These are phyloP conservation scores for Trametes cinnabarina DNA, from an alignment of 768 basidiomycete genomes.

Conservation along the genomic window DNA sequence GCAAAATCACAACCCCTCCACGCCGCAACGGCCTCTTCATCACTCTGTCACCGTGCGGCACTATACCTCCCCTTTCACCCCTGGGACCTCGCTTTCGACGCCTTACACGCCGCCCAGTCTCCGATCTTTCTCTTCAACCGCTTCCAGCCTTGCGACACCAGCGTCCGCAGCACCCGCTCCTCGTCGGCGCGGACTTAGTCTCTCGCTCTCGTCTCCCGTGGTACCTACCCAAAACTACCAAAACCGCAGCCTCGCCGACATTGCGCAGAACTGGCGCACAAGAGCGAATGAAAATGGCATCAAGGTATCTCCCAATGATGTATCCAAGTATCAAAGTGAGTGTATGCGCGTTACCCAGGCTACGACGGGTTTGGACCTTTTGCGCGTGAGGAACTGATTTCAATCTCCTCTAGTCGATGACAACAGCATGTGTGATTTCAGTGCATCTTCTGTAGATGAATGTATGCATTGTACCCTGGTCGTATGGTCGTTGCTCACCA, in stretches of 20 bases:
- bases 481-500: no score
- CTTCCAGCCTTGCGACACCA: slow-evolving; percentile 58
- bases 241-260: slow-evolving; percentile 53
- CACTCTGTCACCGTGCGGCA: slow-evolving; percentile 30
- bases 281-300: slow-evolving; percentile 72
- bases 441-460: slow-evolving; percentile 20
- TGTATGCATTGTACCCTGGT: no score
- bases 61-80: slow-evolving; percentile 60
- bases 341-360: slow-evolving; percentile 10
- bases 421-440: slow-evolving; percentile 20
- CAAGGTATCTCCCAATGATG: slow-evolving; percentile 56
- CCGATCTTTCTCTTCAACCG: slow-evolving; percentile 55
- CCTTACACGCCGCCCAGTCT: slow-evolving; percentile 72
- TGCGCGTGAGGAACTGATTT: background rate
- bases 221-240: slow-evolving; percentile 32
- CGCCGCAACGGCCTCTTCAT: slow-evolving; percentile 56
- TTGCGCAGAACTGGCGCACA: slow-evolving; percentile 69
- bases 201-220: slow-evolving; percentile 44
- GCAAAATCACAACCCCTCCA: slow-evolving; percentile 47
- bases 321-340: slow-evolving; percentile 35
- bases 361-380: slow-evolving; percentile 1
- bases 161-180: slow-evolving; percentile 39
- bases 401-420: slow-evolving; percentile 10
- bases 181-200: slow-evolving; percentile 39
- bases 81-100: slow-evolving; percentile 48